phyloP scores from a whole-genome alignment of 192 early-diverging fungal genomes.

The Rhizophagus clarus region DNA sequence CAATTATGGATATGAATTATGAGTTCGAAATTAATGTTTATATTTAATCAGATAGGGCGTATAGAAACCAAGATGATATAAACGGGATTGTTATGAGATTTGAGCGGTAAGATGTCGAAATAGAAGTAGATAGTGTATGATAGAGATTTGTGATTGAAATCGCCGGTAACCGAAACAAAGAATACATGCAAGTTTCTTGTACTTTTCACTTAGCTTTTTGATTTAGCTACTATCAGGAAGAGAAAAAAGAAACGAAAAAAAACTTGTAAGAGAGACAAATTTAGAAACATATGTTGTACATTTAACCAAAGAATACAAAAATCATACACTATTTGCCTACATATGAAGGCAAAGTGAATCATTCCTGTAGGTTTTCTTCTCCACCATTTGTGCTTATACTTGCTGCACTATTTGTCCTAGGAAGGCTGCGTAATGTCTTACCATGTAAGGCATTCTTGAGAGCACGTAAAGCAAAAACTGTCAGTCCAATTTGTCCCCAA shows the following conservation, averaged over 20 bases:
- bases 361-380: slow-evolving; percentile 15
- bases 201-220: neutral
- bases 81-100: neutral
- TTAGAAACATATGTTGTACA: neutral
- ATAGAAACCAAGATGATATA: neutral
- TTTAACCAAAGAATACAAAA: slow-evolving; percentile 1
- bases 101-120: neutral
- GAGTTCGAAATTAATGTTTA: slow-evolving; percentile 12
- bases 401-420: neutral
- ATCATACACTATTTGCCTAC: slow-evolving; percentile 8
- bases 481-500: slow-evolving; percentile 65
- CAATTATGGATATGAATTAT: neutral
- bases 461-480: slow-evolving; percentile 58
- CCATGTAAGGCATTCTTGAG: slow-evolving; percentile 57
- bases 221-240: neutral
- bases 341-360: slow-evolving; percentile 10
- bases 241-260: neutral
- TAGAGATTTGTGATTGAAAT: neutral
- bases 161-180: neutral
- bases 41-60: neutral
- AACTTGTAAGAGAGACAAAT: neutral
- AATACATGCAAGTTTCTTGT: neutral
- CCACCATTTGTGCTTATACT: slow-evolving; percentile 16
- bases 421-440: slow-evolving; percentile 38
- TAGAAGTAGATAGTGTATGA: neutral